Conservation (phyloP, 139 green algal genomes). For the Trebouxia sp. region DNA sequence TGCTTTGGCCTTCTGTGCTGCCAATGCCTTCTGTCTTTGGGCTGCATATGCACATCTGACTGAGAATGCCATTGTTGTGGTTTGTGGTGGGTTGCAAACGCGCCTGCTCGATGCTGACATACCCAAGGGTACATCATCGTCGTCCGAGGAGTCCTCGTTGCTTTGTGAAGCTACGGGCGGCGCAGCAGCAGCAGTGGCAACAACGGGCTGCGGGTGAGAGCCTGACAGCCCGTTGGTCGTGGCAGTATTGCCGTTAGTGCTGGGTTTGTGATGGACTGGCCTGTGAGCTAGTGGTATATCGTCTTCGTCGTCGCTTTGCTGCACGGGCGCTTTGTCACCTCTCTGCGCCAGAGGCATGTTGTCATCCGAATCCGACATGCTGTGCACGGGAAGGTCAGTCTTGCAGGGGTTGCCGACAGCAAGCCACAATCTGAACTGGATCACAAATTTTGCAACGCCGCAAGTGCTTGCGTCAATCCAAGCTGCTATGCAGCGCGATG, state of each 20-base stretch:
- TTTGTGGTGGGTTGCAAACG: too few relatives aligned
- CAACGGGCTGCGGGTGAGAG: not conserved
- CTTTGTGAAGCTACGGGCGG: not conserved
- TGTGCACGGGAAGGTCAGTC: too few relatives aligned
- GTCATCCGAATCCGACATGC: not conserved
- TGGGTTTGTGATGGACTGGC: not conserved
- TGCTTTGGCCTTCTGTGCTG: not conserved
- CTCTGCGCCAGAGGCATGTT: not conserved
- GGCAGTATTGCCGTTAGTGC: not conserved
- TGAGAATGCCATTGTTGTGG: too few relatives aligned
- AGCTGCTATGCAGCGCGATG: too few relatives aligned
- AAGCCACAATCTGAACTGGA: too few relatives aligned
- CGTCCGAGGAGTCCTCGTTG: not conserved
- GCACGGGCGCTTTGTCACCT: not conserved
- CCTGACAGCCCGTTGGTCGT: not conserved
- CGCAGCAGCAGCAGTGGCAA: not conserved
- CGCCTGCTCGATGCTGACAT: not conserved
- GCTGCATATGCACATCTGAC: not conserved
- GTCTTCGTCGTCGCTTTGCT: not conserved
- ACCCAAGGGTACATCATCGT: constrained; percentile 15
- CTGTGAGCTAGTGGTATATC: not conserved
- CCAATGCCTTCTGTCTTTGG: constrained; percentile 3
- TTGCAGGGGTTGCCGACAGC: too few relatives aligned
- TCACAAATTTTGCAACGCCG: too few relatives aligned
- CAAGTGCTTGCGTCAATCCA: too few relatives aligned